A percentile compares a stretch with the other conserved stretches of the same genome.
phyloP scores from a whole-genome alignment of 2,329 filamentous ascomycete genomes.

The Trichoderma semiorbis region DNA sequence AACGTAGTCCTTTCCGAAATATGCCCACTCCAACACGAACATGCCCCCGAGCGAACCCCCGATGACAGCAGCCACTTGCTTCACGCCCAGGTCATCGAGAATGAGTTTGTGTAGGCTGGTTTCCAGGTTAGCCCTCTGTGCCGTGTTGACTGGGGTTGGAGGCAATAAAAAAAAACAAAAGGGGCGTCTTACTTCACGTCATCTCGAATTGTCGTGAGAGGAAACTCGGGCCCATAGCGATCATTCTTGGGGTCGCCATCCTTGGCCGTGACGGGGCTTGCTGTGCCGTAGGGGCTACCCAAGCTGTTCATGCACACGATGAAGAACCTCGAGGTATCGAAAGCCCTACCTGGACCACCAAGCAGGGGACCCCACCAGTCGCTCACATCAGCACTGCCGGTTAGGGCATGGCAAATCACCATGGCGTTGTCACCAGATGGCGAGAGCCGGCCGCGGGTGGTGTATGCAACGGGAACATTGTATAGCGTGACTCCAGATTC shows the following conservation, averaged over 20 bases:
- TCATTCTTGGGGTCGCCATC: conserved; percentile 72
- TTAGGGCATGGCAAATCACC: conserved; percentile 80
- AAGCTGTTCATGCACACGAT: conserved; percentile 82
- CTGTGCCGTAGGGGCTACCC: conserved; percentile 80
- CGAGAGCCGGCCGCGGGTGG: conserved; percentile 59
- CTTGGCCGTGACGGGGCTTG: conserved; percentile 84
- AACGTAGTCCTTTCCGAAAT: conserved; percentile 83
- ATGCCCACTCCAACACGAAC: conserved; percentile 89
- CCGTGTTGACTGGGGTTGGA: neutral
- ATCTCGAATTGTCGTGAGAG: conserved; percentile 89
- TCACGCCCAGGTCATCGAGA: conserved; percentile 75
- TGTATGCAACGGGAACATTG: conserved; percentile 72
- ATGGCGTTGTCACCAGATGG: conserved; percentile 62
- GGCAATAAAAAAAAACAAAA: conserved; percentile 12
- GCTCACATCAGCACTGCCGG: conserved; percentile 77
- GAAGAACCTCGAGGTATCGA: conserved; percentile 81
- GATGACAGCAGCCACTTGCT: conserved; percentile 72
- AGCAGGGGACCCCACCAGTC: conserved; percentile 88
- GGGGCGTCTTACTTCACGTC: conserved; percentile 73
- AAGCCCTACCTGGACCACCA: conserved; percentile 72
- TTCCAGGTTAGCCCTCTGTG: conserved; percentile 21
- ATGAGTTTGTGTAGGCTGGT: conserved; percentile 74
- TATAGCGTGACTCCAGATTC: conserved; percentile 83
- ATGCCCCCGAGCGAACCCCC: conserved; percentile 86
- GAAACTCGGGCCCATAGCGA: conserved; percentile 92